Percentiles rank a stretch among this genome's conserved stretches.
phyloP scores from a whole-genome alignment of 179 eudicot genomes.

The Heliamphora pulchella region DNA sequence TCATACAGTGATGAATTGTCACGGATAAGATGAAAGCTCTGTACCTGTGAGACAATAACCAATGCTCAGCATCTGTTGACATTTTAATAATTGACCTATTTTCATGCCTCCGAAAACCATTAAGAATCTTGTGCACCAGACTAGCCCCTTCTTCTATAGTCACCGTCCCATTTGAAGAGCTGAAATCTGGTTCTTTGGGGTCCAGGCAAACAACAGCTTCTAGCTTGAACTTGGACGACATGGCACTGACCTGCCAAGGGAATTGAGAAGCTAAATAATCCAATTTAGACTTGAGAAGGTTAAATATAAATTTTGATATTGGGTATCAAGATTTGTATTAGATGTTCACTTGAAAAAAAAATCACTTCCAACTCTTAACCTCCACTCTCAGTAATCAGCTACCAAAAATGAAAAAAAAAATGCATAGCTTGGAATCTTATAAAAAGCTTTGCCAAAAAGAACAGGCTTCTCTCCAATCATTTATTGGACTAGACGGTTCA shows the following conservation, averaged over 20 bases:
- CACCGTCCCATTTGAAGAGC: slow-evolving; percentile 27
- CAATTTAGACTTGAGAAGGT: not conserved
- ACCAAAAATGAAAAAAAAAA: not conserved
- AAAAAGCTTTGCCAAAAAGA: not conserved
- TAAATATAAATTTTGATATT: not conserved
- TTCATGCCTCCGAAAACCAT: slow-evolving; percentile 38
- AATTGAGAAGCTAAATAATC: not conserved
- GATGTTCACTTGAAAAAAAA: slow-evolving; percentile 1
- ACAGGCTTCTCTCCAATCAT: too few relatives aligned
- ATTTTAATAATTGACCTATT: slow-evolving; percentile 33
- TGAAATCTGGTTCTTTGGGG: slow-evolving; percentile 30
- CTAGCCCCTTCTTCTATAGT: slow-evolving; percentile 27
- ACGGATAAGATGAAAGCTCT: slow-evolving; percentile 1
- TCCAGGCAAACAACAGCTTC: slow-evolving; percentile 37
- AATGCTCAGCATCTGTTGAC: slow-evolving; percentile 32
- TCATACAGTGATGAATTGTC: too few relatives aligned
- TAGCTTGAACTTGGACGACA: slow-evolving; percentile 51
- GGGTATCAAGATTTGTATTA: not conserved
- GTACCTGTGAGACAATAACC: slow-evolving; percentile 42
- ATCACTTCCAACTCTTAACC: not conserved
- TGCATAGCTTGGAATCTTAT: not conserved
- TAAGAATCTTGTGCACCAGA: slow-evolving; percentile 31
- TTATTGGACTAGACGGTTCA: too few relatives aligned
- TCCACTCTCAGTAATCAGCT: not conserved
- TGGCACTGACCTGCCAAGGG: slow-evolving; percentile 32